Percentiles rank a stretch among this genome's conserved stretches.
These are phyloP conservation scores for Botrytis squamosa DNA, from an alignment of 2,329 filamentous ascomycete species.

Conservation along the genomic window DNA sequence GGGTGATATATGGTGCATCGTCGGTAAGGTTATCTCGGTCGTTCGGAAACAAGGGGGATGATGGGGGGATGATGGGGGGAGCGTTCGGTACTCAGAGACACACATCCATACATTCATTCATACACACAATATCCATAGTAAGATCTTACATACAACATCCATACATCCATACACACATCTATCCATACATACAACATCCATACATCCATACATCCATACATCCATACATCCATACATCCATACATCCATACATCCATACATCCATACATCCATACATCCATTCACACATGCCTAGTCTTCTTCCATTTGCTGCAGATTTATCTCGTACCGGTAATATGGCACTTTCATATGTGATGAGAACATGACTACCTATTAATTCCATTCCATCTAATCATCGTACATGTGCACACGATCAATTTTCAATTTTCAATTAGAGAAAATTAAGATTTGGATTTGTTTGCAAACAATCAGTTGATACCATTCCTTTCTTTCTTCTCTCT, in stretches of 20 bases:
- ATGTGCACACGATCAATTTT: conserved; percentile 9
- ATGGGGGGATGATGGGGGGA: background rate
- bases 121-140: too few species aligned
- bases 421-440: background rate
- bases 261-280: background rate
- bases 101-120: background rate
- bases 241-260: background rate
- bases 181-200: too few species aligned
- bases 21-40: conserved; percentile 11
- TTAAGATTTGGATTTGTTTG: background rate
- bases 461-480: conserved; percentile 14
- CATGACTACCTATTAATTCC: background rate
- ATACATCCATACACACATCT: too few species aligned
- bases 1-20: background rate
- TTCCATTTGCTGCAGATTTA: background rate
- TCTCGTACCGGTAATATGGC: background rate
- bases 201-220: background rate
- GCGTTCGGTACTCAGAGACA: conserved; percentile 7
- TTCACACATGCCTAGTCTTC: background rate
- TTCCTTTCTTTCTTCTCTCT: background rate
- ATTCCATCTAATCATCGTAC: background rate
- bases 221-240: background rate
- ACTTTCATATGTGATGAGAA: background rate
- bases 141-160: too few species aligned
- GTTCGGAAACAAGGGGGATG: conserved; percentile 14